Evolutionary conservation across 345 rosid species (phyloP).

Genomic region (Adansonia digitata): DNA sequence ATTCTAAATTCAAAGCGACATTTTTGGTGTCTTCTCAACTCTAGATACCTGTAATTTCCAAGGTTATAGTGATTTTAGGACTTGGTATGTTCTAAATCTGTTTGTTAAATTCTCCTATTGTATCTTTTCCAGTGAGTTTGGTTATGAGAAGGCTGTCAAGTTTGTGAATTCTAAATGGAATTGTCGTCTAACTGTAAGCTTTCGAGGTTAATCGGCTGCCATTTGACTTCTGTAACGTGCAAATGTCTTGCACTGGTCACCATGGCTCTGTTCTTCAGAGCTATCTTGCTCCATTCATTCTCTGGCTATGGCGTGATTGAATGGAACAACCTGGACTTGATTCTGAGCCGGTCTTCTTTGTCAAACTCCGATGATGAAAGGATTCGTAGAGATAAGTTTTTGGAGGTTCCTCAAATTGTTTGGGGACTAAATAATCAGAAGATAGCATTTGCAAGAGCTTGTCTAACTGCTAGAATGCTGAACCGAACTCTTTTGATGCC

Average conservation of each 20-base stretch:
- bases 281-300: conserved; percentile 35
- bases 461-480: conserved; percentile 77
- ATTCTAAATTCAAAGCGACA: not conserved
- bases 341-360: conserved; percentile 20
- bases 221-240: conserved; percentile 41
- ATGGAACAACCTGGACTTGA: conserved; percentile 17
- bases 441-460: conserved; percentile 95
- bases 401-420: conserved; percentile 89
- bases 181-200: conserved; percentile 24
- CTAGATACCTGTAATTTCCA: not conserved
- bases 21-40: not conserved
- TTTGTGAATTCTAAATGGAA: conserved; percentile 32
- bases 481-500: conserved; percentile 93
- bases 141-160: conserved; percentile 14
- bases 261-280: conserved; percentile 48
- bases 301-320: conserved; percentile 23
- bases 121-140: not conserved
- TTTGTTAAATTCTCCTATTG: not conserved
- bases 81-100: not conserved
- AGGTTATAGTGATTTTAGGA: not conserved
- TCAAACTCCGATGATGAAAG: conserved; percentile 25
- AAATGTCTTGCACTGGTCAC: conserved; percentile 52
- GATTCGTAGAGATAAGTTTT: conserved; percentile 53
- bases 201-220: conserved; percentile 23
- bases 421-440: conserved; percentile 99